A percentile compares a stretch with the other conserved stretches of the same genome.
phyloP scores from a whole-genome alignment of 1,284 basidiomycete genomes.

The Coniferiporia weirii region DNA sequence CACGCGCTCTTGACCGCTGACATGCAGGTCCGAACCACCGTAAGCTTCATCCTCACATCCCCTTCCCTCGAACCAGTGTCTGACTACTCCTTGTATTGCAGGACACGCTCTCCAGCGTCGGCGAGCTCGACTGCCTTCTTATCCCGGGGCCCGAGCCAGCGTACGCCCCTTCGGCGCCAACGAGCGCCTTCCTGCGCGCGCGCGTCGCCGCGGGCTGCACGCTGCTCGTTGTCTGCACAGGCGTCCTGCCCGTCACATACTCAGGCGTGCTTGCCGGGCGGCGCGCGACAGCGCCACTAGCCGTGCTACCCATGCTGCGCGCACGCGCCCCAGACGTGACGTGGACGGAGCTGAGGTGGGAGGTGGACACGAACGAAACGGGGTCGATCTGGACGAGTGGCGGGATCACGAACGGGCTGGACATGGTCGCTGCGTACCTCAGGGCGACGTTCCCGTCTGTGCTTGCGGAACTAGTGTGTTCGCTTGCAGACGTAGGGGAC shows the following conservation, averaged over 20 bases:
- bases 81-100: not conserved
- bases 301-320: slow-evolving; percentile 2
- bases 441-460: not conserved
- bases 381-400: slow-evolving; percentile 15
- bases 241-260: slow-evolving; percentile 10
- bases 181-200: slow-evolving; percentile 9
- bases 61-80: not conserved
- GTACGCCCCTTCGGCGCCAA: slow-evolving; percentile 10
- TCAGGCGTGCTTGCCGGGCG: slow-evolving; percentile 13
- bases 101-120: slow-evolving; percentile 15
- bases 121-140: slow-evolving; percentile 11
- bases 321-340: slow-evolving; percentile 8
- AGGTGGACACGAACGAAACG: not conserved
- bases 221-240: slow-evolving; percentile 13
- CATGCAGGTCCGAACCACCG: slow-evolving; percentile 4
- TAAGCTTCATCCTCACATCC: not conserved
- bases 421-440: slow-evolving; percentile 16
- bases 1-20: slow-evolving; percentile 1
- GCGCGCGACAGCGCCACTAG: slow-evolving; percentile 13
- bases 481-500: slow-evolving; percentile 6
- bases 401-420: slow-evolving; percentile 12
- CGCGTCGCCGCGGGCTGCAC: not conserved
- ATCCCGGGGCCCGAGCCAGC: slow-evolving; percentile 11
- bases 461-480: slow-evolving; percentile 4
- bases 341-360: slow-evolving; percentile 13